Base-by-base conservation (phyloP, 768 basidiomycete genomes). In the Pholiota conissans region DNA sequence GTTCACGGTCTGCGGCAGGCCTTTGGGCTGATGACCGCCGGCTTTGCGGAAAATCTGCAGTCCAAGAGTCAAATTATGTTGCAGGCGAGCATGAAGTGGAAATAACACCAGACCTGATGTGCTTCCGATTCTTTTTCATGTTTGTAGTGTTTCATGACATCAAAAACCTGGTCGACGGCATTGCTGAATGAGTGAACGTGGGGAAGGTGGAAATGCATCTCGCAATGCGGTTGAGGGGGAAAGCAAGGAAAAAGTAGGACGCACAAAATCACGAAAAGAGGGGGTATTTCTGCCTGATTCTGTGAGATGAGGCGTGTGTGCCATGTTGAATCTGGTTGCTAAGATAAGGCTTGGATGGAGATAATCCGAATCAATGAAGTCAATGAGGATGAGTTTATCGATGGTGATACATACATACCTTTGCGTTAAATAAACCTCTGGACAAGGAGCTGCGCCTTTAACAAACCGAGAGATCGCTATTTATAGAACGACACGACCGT, bases 51-150 rank as follows among this genome's bases (percentile, higher is more conserved):
- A 93, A 61, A 93, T 90, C 90, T 93, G 63, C 30, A 40, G 42
- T 48, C 29, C 37, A 29, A 27, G 22, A 18, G 50, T 52, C 35
- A 47, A 29, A 56, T 47, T 42, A 59, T 24, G 30, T 40, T 39
- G 35, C 50, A 27, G 29, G 55, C 54, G 49, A 40, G 30, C 54
- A 57, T 50, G 58, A 46, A 56, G 34, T 57, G 32, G 2, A n/a
- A 49, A 60, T 18, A 42, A 10, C 16, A 20, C 60, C 58, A 52
- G 65, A 89, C 92, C 78, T 86, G 85, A 71, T 95, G 93, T 8
- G 93, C 93, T 73, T 94, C 91, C 1, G 93, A 94, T 52, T 94
- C 89, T 60, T 86, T 83, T 69, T 95, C 93, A 53, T 89, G 82
- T 63, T 79, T 86, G 73, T 82, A 80, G 56, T 83, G 81, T 62